Evolutionary conservation across 1,284 basidiomycete species (phyloP).

Genomic region (Ganoderma lucidum): DNA sequence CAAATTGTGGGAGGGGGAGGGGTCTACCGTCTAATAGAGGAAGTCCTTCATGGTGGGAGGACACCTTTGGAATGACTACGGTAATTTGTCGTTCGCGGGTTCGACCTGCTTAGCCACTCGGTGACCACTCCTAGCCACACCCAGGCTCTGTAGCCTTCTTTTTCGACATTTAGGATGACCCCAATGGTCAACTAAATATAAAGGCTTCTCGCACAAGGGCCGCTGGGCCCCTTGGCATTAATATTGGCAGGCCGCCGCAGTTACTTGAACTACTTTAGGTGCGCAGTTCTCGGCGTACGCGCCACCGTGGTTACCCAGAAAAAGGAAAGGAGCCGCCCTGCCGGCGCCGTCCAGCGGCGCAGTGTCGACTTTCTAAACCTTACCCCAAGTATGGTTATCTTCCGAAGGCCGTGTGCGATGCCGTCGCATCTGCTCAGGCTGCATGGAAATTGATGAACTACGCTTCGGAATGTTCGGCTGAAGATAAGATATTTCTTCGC

Average conservation of each 20-base stretch:
- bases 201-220: not conserved
- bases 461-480: not conserved
- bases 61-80: no score
- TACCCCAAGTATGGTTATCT: conserved; percentile 2
- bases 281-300: not conserved
- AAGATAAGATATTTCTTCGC: not conserved
- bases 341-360: not conserved
- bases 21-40: no score
- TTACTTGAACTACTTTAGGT: not conserved
- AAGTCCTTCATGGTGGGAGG: no score
- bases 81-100: not conserved
- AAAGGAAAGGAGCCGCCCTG: not conserved
- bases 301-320: not conserved
- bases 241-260: not conserved
- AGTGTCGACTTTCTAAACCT: not conserved
- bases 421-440: conserved; percentile 25
- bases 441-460: no score
- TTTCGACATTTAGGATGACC: not conserved
- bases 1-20: no score
- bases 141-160: not conserved
- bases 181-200: not conserved
- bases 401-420: conserved; percentile 22
- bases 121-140: not conserved
- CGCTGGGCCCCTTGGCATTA: not conserved
- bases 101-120: not conserved